These are phyloP conservation scores for Arachis hypogaea DNA, from an alignment of 306 rosid genomes.

Conservation along the genomic window DNA sequence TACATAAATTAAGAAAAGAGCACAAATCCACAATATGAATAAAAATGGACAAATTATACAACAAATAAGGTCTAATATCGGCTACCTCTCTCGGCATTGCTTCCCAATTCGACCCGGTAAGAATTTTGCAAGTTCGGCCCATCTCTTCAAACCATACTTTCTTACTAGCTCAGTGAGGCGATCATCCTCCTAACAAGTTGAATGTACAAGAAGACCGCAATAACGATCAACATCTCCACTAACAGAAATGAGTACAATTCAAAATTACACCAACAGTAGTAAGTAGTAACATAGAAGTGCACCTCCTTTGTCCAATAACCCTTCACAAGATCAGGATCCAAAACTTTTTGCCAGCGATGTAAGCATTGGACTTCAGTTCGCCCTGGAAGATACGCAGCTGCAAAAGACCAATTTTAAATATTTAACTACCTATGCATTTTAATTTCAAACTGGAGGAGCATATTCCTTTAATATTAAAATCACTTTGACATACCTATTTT, in stretches of 20 bases:
- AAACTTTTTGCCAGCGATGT: constrained; percentile 68
- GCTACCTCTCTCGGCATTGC: constrained; percentile 77
- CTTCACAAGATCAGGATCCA: constrained; percentile 61
- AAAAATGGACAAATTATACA: not conserved
- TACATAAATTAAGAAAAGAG: constrained; percentile 2
- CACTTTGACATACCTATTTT: constrained; percentile 45
- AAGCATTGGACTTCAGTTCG: constrained; percentile 57
- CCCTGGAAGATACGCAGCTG: constrained; percentile 57
- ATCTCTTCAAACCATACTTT: constrained; percentile 52
- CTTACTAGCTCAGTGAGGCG: constrained; percentile 50
- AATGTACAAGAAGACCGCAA: constrained; percentile 1
- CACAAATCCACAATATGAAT: not conserved
- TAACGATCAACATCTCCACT: constrained; percentile 13
- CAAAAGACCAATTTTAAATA: not conserved
- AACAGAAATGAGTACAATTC: not conserved
- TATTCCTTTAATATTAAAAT: not conserved
- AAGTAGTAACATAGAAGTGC: not conserved
- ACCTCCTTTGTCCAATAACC: constrained; percentile 75
- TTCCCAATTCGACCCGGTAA: constrained; percentile 70
- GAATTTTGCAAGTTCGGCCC: constrained; percentile 58
- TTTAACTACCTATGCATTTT: not conserved
- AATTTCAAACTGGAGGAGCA: not conserved
- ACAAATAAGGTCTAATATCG: not conserved
- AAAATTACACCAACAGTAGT: constrained; percentile 15
- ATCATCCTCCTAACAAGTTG: constrained; percentile 60